These are phyloP conservation scores for Calonectria henricotiae DNA, from an alignment of 2,329 filamentous ascomycete genomes.

Conservation along the genomic window DNA sequence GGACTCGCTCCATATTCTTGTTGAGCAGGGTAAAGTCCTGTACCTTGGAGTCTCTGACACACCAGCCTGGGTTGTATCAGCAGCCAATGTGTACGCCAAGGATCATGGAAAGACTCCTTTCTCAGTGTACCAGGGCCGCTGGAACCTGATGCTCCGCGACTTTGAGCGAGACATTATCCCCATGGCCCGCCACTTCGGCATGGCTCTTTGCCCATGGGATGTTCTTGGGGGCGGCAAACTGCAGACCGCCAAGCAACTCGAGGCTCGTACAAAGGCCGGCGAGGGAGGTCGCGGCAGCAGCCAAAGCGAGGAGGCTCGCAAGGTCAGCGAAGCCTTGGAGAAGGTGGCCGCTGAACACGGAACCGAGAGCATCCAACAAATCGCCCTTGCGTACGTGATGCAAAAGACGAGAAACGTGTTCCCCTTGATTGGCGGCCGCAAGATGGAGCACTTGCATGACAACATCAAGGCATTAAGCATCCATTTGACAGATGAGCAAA, in stretches of 20 bases:
- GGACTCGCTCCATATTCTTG: conserved; percentile 49
- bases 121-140: conserved; percentile 50
- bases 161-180: conserved; percentile 53
- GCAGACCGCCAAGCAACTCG: conserved; percentile 50
- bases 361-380: conserved; percentile 71
- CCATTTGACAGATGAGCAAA: conserved; percentile 67
- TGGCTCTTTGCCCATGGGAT: conserved; percentile 69
- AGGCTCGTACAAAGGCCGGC: conserved; percentile 31
- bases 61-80: conserved; percentile 51
- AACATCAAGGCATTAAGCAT: conserved; percentile 73
- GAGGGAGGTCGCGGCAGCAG: conserved; percentile 12
- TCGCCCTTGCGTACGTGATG: conserved; percentile 71
- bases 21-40: conserved; percentile 48
- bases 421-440: conserved; percentile 69
- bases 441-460: conserved; percentile 67
- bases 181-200: conserved; percentile 47
- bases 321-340: conserved; percentile 72
- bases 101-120: conserved; percentile 47
- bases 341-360: conserved; percentile 70
- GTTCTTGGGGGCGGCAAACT: conserved; percentile 62
- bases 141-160: conserved; percentile 46
- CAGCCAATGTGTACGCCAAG: conserved; percentile 50
- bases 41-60: conserved; percentile 52
- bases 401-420: conserved; percentile 69
- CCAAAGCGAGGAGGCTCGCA: conserved; percentile 66